Conservation (phyloP, 2,329 filamentous ascomycete genomes). For the Fusarium tjaetaba region DNA sequence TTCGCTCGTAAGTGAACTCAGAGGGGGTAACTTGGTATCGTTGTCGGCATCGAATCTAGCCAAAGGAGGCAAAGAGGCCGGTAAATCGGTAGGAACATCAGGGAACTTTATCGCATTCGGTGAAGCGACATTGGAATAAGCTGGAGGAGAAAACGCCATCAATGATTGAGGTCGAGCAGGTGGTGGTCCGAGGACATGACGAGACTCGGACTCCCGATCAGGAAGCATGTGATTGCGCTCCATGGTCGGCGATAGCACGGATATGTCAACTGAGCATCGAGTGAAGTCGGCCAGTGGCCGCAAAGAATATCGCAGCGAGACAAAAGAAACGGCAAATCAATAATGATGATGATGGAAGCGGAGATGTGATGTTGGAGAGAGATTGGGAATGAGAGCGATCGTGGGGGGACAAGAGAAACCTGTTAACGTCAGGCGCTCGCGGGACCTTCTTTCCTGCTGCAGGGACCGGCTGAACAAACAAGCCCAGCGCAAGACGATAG, state of each 20-base stretch:
- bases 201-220: constrained; percentile 39
- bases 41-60: constrained; percentile 40
- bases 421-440: constrained; percentile 34
- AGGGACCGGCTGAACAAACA: constrained; percentile 39
- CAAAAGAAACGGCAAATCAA: neutral
- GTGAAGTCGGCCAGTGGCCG: constrained; percentile 27
- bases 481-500: constrained; percentile 6
- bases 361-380: constrained; percentile 35
- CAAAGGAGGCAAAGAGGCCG: constrained; percentile 36
- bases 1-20: constrained; percentile 50
- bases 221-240: constrained; percentile 60
- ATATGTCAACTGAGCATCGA: constrained; percentile 43
- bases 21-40: constrained; percentile 48
- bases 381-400: constrained; percentile 26
- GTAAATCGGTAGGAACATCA: constrained; percentile 43
- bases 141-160: constrained; percentile 40
- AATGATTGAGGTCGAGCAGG: constrained; percentile 39
- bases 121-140: constrained; percentile 35
- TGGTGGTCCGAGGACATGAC: constrained; percentile 43
- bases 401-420: constrained; percentile 35
- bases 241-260: constrained; percentile 48
- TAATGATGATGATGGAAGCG: constrained; percentile 1
- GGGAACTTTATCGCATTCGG: constrained; percentile 44
- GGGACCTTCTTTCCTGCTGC: constrained; percentile 33
- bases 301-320: neutral